phyloP scores from a whole-genome alignment of 176 grass and related monocot genomes.

The Guadua angustifolia region DNA sequence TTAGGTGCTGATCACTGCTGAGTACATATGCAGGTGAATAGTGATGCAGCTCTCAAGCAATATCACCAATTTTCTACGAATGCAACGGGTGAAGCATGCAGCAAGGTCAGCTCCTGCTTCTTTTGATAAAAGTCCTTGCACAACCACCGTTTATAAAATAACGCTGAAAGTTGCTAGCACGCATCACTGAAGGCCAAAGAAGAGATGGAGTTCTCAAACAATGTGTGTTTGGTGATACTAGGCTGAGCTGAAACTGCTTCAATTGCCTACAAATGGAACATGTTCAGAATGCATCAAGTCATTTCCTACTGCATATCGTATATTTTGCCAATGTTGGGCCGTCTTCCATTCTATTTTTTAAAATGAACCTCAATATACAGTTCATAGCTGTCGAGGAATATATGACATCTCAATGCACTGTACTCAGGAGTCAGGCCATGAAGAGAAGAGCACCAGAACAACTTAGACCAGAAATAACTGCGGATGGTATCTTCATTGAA shows the following conservation, averaged over 20 bases:
- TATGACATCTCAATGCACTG: not conserved
- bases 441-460: not conserved
- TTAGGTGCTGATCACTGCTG: not conserved
- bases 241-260: not conserved
- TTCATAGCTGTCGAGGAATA: not conserved
- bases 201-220: not conserved
- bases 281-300: too few species aligned
- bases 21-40: not conserved
- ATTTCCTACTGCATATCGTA: not conserved
- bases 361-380: too few species aligned
- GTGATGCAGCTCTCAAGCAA: not conserved
- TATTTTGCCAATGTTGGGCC: too few species aligned
- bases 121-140: not conserved
- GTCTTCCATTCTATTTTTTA: too few species aligned
- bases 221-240: not conserved
- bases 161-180: not conserved
- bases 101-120: not conserved
- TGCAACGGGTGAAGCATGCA: not conserved
- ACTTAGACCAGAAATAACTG: constrained; percentile 2
- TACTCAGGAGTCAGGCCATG: not conserved
- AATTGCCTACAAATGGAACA: not conserved
- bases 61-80: not conserved
- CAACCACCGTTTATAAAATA: not conserved
- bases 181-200: constrained; percentile 9
- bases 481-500: constrained; percentile 37